Base-by-base conservation (phyloP, 345 rosid species). In the Schrenkiella parvula region DNA sequence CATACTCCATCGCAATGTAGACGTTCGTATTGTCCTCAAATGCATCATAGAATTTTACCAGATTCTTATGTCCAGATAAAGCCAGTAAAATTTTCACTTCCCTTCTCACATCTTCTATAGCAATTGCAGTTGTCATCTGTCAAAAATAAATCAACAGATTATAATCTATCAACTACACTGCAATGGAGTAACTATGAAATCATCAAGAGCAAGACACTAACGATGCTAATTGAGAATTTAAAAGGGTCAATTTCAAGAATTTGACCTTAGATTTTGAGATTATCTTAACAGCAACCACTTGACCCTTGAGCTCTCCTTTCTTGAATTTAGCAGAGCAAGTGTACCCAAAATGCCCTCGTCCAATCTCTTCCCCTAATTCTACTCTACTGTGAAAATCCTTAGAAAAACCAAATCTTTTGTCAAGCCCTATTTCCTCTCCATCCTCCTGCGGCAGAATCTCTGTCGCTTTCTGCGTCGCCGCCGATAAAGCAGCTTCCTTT, bases 1-100 rank as follows among this genome's bases (percentile, higher is more conserved):
- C 97, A 87, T 88, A 95, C 99, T 95, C 99, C 99, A 88, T 91
- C 0, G 85, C 93, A 13, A 95, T 80, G 74, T 89, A 95, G 77
- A 95, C 99, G 47, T 95, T 88, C 18, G 85, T 85, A 56, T 71
- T 67, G 71, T 93, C 97, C 83, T 93, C 98, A 64, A 86, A 89
- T 41, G 97, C 95, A 78, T 93, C 97, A 66, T 88, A 87, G 80
- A 95, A 95, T 62, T 77, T 83, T 19, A 89, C 92, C 2, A 95
- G 76, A 85, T 95, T 91, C 75, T 64, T 68, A 73, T 95, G 99
- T 72, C 99, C 97, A n/a, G 90, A 78, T 80, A 95, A 84, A 61
- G 91, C 93, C 75, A 79, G 87, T 58, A 95, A 78, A 71, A 95
- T 86, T 60, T 89, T 91, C 72, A 95, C 98, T 83, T 95, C 98